Evolutionary conservation across 768 basidiomycete species (phyloP).

Genomic region (Amanita rimosa): DNA sequence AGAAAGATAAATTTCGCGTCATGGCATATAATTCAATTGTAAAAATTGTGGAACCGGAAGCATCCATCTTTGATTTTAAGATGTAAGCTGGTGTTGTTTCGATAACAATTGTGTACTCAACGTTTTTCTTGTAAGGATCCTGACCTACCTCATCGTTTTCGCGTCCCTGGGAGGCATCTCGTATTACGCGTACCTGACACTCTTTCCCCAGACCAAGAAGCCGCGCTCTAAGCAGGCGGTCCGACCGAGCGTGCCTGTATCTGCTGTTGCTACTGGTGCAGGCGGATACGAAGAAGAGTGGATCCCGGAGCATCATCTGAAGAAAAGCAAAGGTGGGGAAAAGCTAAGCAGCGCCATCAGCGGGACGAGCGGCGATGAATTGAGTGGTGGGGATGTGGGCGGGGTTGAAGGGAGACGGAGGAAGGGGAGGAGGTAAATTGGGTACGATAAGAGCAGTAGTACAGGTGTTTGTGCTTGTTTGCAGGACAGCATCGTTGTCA

Average conservation of each 20-base stretch:
- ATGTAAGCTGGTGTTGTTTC: slow-evolving; percentile 39
- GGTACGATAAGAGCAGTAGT: neutral
- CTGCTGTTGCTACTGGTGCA: slow-evolving; percentile 53
- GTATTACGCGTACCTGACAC: slow-evolving; percentile 57
- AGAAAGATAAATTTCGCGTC: slow-evolving; percentile 52
- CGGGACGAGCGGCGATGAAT: slow-evolving; percentile 49
- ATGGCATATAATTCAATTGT: slow-evolving; percentile 68
- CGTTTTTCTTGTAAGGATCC: slow-evolving; percentile 24
- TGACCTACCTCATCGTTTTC: slow-evolving; percentile 61
- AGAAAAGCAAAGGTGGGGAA: slow-evolving; percentile 45
- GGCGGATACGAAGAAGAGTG: slow-evolving; percentile 80
- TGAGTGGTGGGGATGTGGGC: slow-evolving; percentile 56
- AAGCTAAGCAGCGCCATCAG: slow-evolving; percentile 33
- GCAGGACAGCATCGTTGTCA: neutral
- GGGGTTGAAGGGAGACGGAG: slow-evolving; percentile 52
- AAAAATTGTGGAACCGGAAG: slow-evolving; percentile 69
- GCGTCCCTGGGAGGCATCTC: slow-evolving; percentile 50
- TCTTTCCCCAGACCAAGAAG: slow-evolving; percentile 57
- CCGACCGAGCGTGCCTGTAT: slow-evolving; percentile 40
- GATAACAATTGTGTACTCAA: neutral
- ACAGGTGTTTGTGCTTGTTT: slow-evolving; percentile 2
- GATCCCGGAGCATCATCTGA: slow-evolving; percentile 86
- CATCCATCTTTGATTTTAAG: slow-evolving; percentile 70
- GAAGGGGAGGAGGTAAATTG: slow-evolving; percentile 31
- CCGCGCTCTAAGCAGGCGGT: slow-evolving; percentile 28